phyloP scores from a whole-genome alignment of 2,329 filamentous ascomycete species.

The Cladosporium oxysporum region DNA sequence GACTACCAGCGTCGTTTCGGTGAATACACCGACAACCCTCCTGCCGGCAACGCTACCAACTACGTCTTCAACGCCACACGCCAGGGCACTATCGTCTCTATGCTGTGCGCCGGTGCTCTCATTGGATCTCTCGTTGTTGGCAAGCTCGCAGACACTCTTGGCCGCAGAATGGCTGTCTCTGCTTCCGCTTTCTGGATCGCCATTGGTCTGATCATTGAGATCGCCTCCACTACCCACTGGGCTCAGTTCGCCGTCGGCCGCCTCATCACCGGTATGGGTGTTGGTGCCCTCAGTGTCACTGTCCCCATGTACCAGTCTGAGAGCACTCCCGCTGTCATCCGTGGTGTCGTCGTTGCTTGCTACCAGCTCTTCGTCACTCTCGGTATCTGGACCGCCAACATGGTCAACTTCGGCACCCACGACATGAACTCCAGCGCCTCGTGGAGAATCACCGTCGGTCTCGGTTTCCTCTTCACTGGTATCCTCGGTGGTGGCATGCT shows the following conservation, averaged over 20 bases:
- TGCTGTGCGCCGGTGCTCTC: conserved; percentile 49
- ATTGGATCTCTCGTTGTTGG: conserved; percentile 45
- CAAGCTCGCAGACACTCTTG: conserved; percentile 57
- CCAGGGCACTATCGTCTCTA: conserved; percentile 44
- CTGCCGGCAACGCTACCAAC: conserved; percentile 37
- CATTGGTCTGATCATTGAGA: conserved; percentile 47
- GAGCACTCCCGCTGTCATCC: conserved; percentile 62
- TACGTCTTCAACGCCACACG: conserved; percentile 37
- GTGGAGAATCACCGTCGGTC: conserved; percentile 37
- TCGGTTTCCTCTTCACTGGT: conserved; percentile 37
- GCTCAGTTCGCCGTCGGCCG: conserved; percentile 52
- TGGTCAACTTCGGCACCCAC: conserved; percentile 36
- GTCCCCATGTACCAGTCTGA: conserved; percentile 70
- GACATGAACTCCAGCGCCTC: conserved; percentile 26
- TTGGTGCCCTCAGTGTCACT: conserved; percentile 53
- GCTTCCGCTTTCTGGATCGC: conserved; percentile 49
- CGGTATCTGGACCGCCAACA: conserved; percentile 41
- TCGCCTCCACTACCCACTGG: conserved; percentile 44
- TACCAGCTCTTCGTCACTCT: conserved; percentile 51
- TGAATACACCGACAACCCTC: conserved; percentile 33
- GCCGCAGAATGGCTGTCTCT: conserved; percentile 49
- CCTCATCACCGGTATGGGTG: conserved; percentile 45
- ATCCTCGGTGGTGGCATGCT: conserved; percentile 37
- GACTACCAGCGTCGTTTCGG: conserved; percentile 62
- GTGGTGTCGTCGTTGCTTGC: conserved; percentile 61